phyloP scores from a whole-genome alignment of 352 stramenopile species.

The Pythium folliculosum region DNA sequence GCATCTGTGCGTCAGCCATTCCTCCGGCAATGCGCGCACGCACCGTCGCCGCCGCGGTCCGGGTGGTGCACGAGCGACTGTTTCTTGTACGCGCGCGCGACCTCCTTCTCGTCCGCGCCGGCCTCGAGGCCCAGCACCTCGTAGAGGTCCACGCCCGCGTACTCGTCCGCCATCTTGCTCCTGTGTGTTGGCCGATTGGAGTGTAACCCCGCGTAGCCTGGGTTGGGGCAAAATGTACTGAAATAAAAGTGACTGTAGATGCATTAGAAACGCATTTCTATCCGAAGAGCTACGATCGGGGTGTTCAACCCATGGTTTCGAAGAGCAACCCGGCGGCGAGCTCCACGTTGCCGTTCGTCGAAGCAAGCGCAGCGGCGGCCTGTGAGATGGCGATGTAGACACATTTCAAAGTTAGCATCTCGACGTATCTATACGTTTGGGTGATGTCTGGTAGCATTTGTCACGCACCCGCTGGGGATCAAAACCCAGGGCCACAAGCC shows the following conservation, averaged over 20 bases:
- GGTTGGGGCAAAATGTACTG: slow-evolving; percentile 19
- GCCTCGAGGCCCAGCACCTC: slow-evolving; percentile 74
- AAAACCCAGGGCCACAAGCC: slow-evolving; percentile 71
- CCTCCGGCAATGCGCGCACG: background rate
- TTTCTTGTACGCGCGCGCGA: slow-evolving; percentile 85
- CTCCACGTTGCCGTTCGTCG: slow-evolving; percentile 80
- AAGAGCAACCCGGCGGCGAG: slow-evolving; percentile 83
- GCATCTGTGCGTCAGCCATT: background rate
- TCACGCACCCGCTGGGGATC: slow-evolving; percentile 49
- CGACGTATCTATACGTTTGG: too few species aligned
- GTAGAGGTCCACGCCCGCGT: slow-evolving; percentile 64
- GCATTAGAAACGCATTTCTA: slow-evolving; percentile 26
- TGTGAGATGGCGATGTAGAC: slow-evolving; percentile 19
- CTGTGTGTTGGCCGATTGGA: too few species aligned
- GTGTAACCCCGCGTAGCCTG: too few species aligned
- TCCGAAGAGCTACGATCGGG: background rate
- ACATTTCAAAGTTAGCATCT: slow-evolving; percentile 17
- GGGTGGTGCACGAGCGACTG: slow-evolving; percentile 79
- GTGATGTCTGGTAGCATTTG: too few species aligned
- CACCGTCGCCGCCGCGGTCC: slow-evolving; percentile 80
- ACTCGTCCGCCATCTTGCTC: slow-evolving; percentile 25
- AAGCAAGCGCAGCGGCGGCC: slow-evolving; percentile 62
- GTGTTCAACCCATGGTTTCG: slow-evolving; percentile 34
- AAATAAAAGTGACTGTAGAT: slow-evolving; percentile 8
- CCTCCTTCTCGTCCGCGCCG: slow-evolving; percentile 60